These are phyloP conservation scores for Pluteus cervinus DNA, from an alignment of 768 basidiomycete genomes.

Conservation along the genomic window DNA sequence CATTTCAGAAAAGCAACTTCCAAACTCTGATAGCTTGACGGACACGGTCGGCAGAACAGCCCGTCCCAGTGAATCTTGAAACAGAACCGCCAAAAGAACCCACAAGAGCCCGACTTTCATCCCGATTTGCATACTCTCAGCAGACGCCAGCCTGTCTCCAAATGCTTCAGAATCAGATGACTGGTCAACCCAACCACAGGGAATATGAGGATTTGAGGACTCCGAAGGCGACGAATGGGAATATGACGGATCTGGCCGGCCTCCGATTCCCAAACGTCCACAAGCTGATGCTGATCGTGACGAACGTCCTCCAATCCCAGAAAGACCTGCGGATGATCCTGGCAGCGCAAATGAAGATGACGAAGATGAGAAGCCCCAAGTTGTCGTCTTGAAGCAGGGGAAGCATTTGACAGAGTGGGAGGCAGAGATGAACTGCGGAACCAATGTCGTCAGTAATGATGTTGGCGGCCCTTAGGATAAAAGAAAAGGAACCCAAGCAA, in stretches of 20 bases:
- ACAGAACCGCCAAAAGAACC: conserved; percentile 61
- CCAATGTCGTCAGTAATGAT: no score
- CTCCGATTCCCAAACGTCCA: conserved; percentile 59
- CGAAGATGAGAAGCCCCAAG: conserved; percentile 78
- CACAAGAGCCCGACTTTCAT: conserved; percentile 66
- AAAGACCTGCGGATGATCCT: conserved; percentile 59
- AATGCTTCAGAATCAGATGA: conserved; percentile 57
- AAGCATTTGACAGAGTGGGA: conserved; percentile 80
- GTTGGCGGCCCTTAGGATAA: no score
- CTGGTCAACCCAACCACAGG: conserved; percentile 44
- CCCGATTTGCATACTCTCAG: conserved; percentile 58
- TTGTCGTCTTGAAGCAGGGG: conserved; percentile 84
- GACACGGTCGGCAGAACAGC: no score
- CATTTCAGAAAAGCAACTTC: no score
- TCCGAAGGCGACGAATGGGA: no score
- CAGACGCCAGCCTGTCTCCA: conserved; percentile 59
- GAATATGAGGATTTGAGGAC: conserved; percentile 29
- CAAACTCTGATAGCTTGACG: no score
- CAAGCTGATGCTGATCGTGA: no score
- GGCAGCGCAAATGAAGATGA: conserved; percentile 71
- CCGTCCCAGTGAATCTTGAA: no score
- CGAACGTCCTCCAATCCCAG: conserved; percentile 68
- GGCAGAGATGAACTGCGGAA: no score
- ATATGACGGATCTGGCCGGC: conserved; percentile 57
- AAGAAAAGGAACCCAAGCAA: no score